Conservation (phyloP, 805 yeast species). For the Pichia paraexigua region DNA sequence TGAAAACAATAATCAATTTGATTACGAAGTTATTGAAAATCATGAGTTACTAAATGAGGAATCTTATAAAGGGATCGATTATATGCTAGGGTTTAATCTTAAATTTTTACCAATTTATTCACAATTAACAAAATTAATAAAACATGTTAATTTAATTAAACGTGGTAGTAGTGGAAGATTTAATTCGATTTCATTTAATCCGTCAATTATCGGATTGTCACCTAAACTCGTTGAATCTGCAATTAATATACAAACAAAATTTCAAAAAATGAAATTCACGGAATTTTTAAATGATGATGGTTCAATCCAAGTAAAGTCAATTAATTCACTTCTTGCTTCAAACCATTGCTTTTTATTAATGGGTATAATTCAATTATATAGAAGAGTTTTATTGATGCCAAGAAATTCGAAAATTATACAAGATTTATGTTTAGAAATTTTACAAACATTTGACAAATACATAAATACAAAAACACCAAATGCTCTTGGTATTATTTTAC, state of each 20-base stretch:
- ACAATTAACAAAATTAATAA: constrained; percentile 36
- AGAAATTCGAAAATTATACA: constrained; percentile 40
- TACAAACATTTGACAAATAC: constrained; percentile 28
- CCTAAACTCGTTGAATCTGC: constrained; percentile 29
- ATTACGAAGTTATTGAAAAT: constrained; percentile 23
- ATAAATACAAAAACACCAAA: constrained; percentile 42
- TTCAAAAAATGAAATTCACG: constrained; percentile 23
- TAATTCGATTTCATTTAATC: not conserved
- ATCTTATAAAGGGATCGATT: constrained; percentile 43
- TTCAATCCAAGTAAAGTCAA: constrained; percentile 8
- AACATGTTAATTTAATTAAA: constrained; percentile 21
- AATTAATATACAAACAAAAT: constrained; percentile 30
- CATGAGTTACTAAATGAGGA: constrained; percentile 18
- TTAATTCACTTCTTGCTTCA: constrained; percentile 33
- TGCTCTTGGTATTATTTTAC: constrained; percentile 48
- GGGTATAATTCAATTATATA: constrained; percentile 48
- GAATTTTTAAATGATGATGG: constrained; percentile 5
- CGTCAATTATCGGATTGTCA: not conserved
- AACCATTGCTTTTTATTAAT: constrained; percentile 45
- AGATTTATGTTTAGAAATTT: constrained; percentile 36
- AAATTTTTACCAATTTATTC: constrained; percentile 51
- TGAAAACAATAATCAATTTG: constrained; percentile 14
- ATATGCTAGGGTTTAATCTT: constrained; percentile 59
- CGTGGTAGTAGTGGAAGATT: constrained; percentile 6
- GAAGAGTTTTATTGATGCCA: constrained; percentile 46